phyloP scores from a whole-genome alignment of 2,329 filamentous ascomycete species.

The Trichoderma atrobrunneum region DNA sequence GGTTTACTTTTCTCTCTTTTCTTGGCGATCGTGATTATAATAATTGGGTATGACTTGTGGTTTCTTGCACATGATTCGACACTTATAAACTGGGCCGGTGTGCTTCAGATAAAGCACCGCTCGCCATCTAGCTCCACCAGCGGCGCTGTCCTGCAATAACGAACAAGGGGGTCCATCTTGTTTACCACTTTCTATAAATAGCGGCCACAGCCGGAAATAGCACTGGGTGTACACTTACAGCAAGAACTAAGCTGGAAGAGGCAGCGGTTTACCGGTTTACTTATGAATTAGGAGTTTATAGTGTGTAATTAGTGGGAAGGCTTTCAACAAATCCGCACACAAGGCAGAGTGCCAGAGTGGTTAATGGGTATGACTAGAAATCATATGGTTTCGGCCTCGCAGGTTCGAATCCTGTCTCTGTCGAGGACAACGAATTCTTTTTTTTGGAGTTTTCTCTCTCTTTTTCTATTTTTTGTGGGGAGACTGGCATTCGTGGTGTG shows the following conservation, averaged over 20 bases:
- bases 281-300: too few species aligned
- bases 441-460: not conserved
- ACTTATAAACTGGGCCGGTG: not conserved
- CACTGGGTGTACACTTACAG: too few species aligned
- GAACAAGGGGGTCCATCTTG: not conserved
- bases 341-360: conserved; percentile 13
- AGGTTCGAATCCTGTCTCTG: conserved; percentile 36
- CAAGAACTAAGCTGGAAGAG: not conserved
- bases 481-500: not conserved
- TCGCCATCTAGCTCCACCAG: not conserved
- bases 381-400: conserved; percentile 26
- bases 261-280: too few species aligned
- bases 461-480: not conserved
- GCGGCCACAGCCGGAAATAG: not conserved
- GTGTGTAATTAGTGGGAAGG: accelerated
- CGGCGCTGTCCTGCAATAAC: not conserved
- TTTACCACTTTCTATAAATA: not conserved
- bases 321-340: not conserved
- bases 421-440: conserved; percentile 24
- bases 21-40: not conserved
- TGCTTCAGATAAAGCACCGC: not conserved
- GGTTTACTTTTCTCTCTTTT: not conserved
- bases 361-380: conserved; percentile 16
- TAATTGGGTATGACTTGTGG: not conserved
- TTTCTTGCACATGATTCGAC: not conserved